Conservation (phyloP, 352 stramenopile species). For the Phytophthora cryptogea region DNA sequence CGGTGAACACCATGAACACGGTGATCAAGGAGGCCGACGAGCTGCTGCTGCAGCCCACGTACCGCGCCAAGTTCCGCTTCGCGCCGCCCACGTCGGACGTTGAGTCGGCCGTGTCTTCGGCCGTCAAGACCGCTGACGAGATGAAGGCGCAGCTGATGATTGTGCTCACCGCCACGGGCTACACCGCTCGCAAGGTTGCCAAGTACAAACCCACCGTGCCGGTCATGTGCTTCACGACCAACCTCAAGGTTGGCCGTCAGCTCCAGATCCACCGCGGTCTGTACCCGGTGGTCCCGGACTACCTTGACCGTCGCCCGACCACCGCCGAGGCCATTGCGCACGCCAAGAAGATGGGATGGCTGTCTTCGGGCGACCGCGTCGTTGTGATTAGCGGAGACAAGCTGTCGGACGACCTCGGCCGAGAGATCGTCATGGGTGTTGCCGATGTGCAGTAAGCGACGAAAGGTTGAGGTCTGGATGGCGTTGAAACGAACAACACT, state of each 20-base stretch:
- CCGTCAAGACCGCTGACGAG: constrained; percentile 85
- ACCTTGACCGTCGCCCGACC: constrained; percentile 61
- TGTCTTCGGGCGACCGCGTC: constrained; percentile 87
- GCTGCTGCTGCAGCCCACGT: constrained; percentile 60
- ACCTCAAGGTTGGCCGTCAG: constrained; percentile 90
- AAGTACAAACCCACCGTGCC: constrained; percentile 93
- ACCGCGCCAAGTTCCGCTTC: constrained; percentile 71
- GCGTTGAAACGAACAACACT: neutral
- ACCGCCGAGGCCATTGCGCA: constrained; percentile 88
- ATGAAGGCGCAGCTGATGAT: constrained; percentile 88
- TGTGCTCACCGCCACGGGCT: constrained; percentile 82
- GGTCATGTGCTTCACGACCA: constrained; percentile 90
- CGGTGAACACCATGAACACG: constrained; percentile 93
- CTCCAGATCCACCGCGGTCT: constrained; percentile 91
- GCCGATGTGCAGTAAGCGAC: constrained; percentile 71
- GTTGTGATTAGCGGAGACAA: constrained; percentile 87
- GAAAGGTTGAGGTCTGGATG: neutral
- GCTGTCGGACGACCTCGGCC: constrained; percentile 77
- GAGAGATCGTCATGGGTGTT: constrained; percentile 85
- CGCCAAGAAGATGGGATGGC: constrained; percentile 92
- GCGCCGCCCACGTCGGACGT: constrained; percentile 68
- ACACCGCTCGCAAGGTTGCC: constrained; percentile 82
- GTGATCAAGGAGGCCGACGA: constrained; percentile 89
- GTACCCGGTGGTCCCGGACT: constrained; percentile 70
- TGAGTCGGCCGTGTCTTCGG: constrained; percentile 84